Conservation (phyloP, 192 early-diverging fungal species). For the Backusella sp. region DNA sequence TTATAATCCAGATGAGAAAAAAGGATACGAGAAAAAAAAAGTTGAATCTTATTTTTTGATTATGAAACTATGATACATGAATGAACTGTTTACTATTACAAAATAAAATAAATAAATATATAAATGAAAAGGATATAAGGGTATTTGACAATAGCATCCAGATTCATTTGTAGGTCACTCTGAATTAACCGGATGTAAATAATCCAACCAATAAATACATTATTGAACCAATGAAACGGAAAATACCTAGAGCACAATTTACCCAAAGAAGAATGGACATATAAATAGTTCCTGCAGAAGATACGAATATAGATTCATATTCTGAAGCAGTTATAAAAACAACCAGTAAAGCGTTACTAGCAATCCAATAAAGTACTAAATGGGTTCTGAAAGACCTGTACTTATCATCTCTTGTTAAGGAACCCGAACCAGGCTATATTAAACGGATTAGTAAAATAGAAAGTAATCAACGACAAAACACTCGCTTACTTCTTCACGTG, state of each 20-base stretch:
- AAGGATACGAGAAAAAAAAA: neutral
- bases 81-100: neutral
- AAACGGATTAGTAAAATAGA: neutral
- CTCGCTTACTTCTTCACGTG: slow-evolving; percentile 4
- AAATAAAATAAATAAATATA: neutral
- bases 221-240: slow-evolving; percentile 73
- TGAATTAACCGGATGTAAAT: slow-evolving; percentile 30
- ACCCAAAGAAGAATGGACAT: slow-evolving; percentile 87
- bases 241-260: slow-evolving; percentile 65
- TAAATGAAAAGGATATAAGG: neutral
- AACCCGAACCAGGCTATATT: slow-evolving; percentile 23
- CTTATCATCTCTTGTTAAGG: slow-evolving; percentile 65
- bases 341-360: slow-evolving; percentile 74
- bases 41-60: neutral
- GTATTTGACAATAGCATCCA: neutral
- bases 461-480: neutral
- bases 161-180: neutral
- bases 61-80: neutral
- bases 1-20: neutral
- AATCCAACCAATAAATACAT: slow-evolving; percentile 62
- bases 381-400: slow-evolving; percentile 85
- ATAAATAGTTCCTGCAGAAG: slow-evolving; percentile 50
- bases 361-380: slow-evolving; percentile 82
- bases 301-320: slow-evolving; percentile 34
- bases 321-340: slow-evolving; percentile 63